Percentiles rank a stretch among this genome's conserved stretches.
Conservation (phyloP, 495 filamentous ascomycete genomes). For the Aspergillus hancockii region DNA sequence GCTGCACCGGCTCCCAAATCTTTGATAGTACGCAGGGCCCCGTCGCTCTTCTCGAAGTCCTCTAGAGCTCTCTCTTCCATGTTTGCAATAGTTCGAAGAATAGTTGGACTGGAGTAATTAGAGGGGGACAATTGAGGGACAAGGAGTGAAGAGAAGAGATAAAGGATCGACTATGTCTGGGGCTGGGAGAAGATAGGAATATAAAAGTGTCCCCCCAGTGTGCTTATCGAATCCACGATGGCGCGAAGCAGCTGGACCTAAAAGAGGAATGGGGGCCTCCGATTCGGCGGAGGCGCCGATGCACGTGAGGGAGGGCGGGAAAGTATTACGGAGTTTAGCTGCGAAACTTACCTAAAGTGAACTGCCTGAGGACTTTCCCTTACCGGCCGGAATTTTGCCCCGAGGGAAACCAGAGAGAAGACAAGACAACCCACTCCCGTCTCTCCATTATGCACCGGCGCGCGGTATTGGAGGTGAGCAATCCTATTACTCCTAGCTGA, state of each 20-base stretch:
- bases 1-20: slow-evolving; percentile 89
- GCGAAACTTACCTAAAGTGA: neutral
- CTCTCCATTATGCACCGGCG: slow-evolving; percentile 38
- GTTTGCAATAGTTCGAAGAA: neutral
- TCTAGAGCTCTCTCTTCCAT: slow-evolving; percentile 46
- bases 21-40: slow-evolving; percentile 68
- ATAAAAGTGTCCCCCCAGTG: slow-evolving; percentile 12
- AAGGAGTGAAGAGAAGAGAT: neutral
- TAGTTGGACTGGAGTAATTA: slow-evolving; percentile 2
- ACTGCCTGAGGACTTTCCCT: slow-evolving; percentile 4
- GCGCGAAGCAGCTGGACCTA: slow-evolving; percentile 10
- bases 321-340: slow-evolving; percentile 16
- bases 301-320: slow-evolving; percentile 39
- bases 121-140: neutral
- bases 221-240: slow-evolving; percentile 32
- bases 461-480: slow-evolving; percentile 37
- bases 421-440: neutral
- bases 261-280: slow-evolving; percentile 23
- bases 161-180: neutral
- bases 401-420: slow-evolving; percentile 21
- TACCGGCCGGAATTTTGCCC: slow-evolving; percentile 18
- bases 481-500: neutral
- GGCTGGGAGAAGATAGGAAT: slow-evolving; percentile 7
- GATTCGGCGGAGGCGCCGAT: slow-evolving; percentile 38
- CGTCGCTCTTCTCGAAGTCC: slow-evolving; percentile 38